Evolutionary conservation across 352 stramenopile species (phyloP).

Genomic region (Pythium utonaiense): DNA sequence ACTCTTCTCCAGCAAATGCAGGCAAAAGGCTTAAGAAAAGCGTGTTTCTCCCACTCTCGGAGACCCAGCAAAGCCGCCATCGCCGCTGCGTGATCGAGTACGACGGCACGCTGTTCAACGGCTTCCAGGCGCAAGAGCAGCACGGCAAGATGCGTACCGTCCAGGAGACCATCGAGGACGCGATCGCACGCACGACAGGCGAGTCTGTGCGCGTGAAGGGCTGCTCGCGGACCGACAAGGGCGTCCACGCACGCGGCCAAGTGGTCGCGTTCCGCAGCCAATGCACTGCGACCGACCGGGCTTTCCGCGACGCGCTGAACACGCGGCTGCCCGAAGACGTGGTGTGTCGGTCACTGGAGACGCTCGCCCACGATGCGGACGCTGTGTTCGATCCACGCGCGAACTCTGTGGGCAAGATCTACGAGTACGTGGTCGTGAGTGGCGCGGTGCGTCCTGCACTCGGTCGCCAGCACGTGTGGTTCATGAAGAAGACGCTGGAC

Average conservation of each 20-base stretch:
- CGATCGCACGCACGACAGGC: slow-evolving; percentile 61
- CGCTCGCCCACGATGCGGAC: slow-evolving; percentile 13
- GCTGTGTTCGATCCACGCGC: slow-evolving; percentile 48
- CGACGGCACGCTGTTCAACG: slow-evolving; percentile 71
- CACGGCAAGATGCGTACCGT: slow-evolving; percentile 47
- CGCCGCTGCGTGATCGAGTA: slow-evolving; percentile 61
- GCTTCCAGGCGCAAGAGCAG: slow-evolving; percentile 81
- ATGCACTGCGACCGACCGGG: slow-evolving; percentile 38
- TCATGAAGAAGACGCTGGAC: slow-evolving; percentile 55
- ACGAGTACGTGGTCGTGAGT: slow-evolving; percentile 57
- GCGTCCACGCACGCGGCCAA: slow-evolving; percentile 90
- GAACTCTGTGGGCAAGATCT: slow-evolving; percentile 53
- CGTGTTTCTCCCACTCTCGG: slow-evolving; percentile 35
- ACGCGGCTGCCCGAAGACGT: slow-evolving; percentile 65
- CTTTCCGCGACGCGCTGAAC: slow-evolving; percentile 67
- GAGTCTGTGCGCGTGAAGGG: slow-evolving; percentile 76
- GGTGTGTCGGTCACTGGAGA: slow-evolving; percentile 34
- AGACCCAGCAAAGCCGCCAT: slow-evolving; percentile 4
- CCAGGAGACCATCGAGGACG: slow-evolving; percentile 72
- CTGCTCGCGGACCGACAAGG: slow-evolving; percentile 90
- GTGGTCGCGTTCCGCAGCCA: slow-evolving; percentile 87
- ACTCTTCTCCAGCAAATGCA: background rate
- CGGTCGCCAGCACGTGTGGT: slow-evolving; percentile 53
- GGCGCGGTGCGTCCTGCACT: slow-evolving; percentile 48
- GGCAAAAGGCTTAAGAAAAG: slow-evolving; percentile 26